A percentile compares a stretch with the other conserved stretches of the same genome.
Conservation (phyloP, 2,329 filamentous ascomycete species). For the Neonectria magnoliae region DNA sequence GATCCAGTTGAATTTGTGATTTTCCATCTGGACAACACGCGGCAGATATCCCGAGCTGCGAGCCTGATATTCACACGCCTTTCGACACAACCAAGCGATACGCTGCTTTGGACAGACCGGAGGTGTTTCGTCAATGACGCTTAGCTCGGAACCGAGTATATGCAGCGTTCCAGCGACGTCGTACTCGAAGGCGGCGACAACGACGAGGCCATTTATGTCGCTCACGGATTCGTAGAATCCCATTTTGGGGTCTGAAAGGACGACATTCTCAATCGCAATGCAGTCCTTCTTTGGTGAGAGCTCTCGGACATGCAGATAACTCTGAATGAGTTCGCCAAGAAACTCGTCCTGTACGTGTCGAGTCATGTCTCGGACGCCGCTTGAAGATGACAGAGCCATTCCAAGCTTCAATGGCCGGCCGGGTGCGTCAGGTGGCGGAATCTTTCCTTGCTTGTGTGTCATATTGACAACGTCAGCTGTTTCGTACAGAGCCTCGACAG, state of each 20-base stretch:
- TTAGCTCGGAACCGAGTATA: conserved; percentile 18
- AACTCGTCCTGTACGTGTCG: background rate
- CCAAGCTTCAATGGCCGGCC: background rate
- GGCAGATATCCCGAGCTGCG: conserved; percentile 36
- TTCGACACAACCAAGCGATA: conserved; percentile 39
- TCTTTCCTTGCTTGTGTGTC: background rate
- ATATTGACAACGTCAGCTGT: background rate
- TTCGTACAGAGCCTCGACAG: background rate
- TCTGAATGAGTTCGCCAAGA: background rate
- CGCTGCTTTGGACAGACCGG: conserved; percentile 5
- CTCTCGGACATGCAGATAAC: background rate
- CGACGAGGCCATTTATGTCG: background rate
- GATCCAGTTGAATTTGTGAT: conserved; percentile 44
- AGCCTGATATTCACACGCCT: conserved; percentile 42
- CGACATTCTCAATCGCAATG: background rate
- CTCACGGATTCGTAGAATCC: background rate
- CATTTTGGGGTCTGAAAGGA: background rate
- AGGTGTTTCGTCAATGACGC: background rate
- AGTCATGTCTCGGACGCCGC: background rate
- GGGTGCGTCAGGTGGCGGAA: background rate
- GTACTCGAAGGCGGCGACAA: background rate
- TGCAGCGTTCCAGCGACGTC: conserved; percentile 25
- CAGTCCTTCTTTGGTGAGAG: background rate
- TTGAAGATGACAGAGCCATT: background rate
- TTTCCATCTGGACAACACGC: conserved; percentile 40